Evolutionary conservation across 2,329 filamentous ascomycete genomes (phyloP), one percentile per base, ranked within the genome.

Genomic region (Verticillium longisporum): DNA sequence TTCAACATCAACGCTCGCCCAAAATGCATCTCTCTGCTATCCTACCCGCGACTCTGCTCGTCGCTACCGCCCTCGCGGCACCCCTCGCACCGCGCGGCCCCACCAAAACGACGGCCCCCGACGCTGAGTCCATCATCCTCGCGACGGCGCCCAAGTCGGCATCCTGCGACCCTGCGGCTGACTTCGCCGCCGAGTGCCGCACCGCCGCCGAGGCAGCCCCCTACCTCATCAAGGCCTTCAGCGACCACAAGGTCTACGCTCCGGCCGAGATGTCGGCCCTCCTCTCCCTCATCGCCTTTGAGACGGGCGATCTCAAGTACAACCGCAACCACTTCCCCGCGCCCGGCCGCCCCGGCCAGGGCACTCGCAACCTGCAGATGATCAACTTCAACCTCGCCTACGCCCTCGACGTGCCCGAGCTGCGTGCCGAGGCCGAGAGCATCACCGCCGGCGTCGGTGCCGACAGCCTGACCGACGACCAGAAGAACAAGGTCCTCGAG

Each of bases 251-350:
- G 3, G 76, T 92, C 66, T 79, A 74, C 56, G 72, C 72, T 37
- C 74, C 75, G 26, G 82, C 79, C 26, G 84, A 89, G 67, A 86
- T 89, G 70, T 90, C 90, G 6, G 90, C 87, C 26, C 73, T 93
- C 15, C 70, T 95, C 54, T 80, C 87, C 13, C 78, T 92, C 69
- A 88, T 91, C 77, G 84, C 88, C 11, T 87, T 87, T 70, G 92
- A 96, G 76, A 86, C 84, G 1, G 85, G 61, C 26, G 80, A 87
- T 64, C 90, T 93, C 75, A 80, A 83, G 68, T 93, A 84, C 81
- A 90, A 88, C 74, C 82, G 80, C 72, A 91, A 92, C 74, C 77
- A 86, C 67, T 65, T 59, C 37, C 75, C 77, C 64, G 1, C 82
- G 80, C n/a, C 69, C 75, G 45, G 45, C 45, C 45, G 45, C 0